phyloP scores from a whole-genome alignment of 2,329 filamentous ascomycete genomes.

The Sporothrix inflata region DNA sequence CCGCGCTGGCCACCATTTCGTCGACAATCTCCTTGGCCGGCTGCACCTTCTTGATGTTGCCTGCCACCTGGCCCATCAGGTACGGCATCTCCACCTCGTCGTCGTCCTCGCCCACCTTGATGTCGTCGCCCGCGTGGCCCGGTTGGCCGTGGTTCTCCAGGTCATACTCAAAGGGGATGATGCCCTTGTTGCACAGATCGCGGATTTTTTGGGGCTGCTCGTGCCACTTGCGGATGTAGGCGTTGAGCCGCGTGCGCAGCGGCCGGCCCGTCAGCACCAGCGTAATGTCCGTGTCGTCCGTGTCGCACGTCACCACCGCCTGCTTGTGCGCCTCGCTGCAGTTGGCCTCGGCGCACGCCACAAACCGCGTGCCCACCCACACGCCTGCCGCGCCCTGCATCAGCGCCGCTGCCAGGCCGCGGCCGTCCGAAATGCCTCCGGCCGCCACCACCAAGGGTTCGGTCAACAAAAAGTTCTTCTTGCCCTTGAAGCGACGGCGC shows the following conservation, averaged over 20 bases:
- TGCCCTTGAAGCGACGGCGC: slow-evolving; percentile 43
- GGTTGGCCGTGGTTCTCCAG: slow-evolving; percentile 60
- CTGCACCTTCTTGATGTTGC: slow-evolving; percentile 74
- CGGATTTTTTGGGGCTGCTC: slow-evolving; percentile 72
- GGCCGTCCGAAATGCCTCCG: slow-evolving; percentile 82
- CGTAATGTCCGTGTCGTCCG: slow-evolving; percentile 79
- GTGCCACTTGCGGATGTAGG: slow-evolving; percentile 84
- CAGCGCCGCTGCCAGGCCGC: slow-evolving; percentile 76
- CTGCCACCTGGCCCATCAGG: slow-evolving; percentile 92
- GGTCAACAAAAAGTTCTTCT: slow-evolving; percentile 12
- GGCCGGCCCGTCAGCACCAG: slow-evolving; percentile 82
- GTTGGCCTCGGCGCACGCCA: slow-evolving; percentile 78
- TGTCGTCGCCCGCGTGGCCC: slow-evolving; percentile 22
- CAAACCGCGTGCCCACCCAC: slow-evolving; percentile 94
- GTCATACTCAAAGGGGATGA: slow-evolving; percentile 82
- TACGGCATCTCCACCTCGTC: slow-evolving; percentile 84
- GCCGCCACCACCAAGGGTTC: slow-evolving; percentile 81
- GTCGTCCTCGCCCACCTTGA: slow-evolving; percentile 44
- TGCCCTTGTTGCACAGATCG: slow-evolving; percentile 72
- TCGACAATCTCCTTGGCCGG: slow-evolving; percentile 83
- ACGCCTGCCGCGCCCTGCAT: slow-evolving; percentile 88
- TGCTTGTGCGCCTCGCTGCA: slow-evolving; percentile 83
- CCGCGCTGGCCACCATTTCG: slow-evolving; percentile 83
- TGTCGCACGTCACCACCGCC: slow-evolving; percentile 76
- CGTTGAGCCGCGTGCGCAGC: slow-evolving; percentile 77